Evolutionary conservation across 148 eudicot species (phyloP).

Genomic region (Tetragonia tetragonoides): DNA sequence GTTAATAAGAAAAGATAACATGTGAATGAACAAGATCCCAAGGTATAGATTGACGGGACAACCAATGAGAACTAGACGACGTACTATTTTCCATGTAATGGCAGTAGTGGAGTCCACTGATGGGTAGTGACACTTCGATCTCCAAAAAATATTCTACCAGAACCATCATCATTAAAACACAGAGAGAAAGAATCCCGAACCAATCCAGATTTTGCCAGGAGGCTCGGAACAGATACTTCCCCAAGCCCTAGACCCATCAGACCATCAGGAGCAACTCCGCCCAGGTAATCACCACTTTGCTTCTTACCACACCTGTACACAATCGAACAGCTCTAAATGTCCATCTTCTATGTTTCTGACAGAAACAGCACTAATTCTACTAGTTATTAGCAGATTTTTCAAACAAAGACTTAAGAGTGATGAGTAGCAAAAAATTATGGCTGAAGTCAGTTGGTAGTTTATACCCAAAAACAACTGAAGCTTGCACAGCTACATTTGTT

Average conservation of each 20-base stretch:
- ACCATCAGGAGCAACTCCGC: conserved; percentile 94
- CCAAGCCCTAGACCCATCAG: conserved; percentile 90
- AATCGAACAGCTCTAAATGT: conserved; percentile 13
- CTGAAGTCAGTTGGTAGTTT: conserved; percentile 11
- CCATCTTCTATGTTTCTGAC: not conserved
- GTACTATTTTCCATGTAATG: conserved; percentile 67
- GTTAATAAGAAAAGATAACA: conserved; percentile 4
- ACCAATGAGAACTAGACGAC: conserved; percentile 7
- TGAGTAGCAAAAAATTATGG: not conserved
- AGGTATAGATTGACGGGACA: not conserved
- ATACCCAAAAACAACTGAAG: conserved; percentile 76
- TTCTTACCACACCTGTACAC: conserved; percentile 76
- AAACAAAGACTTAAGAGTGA: not conserved
- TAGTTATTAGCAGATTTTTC: not conserved
- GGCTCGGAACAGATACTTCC: conserved; percentile 77
- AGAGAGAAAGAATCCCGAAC: conserved; percentile 74
- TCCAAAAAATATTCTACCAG: conserved; percentile 85
- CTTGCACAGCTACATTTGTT: conserved; percentile 49
- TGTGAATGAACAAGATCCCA: conserved; percentile 5
- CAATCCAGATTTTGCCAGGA: conserved; percentile 78
- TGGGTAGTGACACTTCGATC: conserved; percentile 67
- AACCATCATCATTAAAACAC: conserved; percentile 69
- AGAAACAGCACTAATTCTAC: not conserved
- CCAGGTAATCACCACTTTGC: conserved; percentile 90
- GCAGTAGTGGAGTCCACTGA: conserved; percentile 66